Percentiles rank a stretch among this genome's conserved stretches.
Evolutionary conservation across 225 moss, liverwort and hornwort species (phyloP).

Genomic region (Thuidium tamariscinum): DNA sequence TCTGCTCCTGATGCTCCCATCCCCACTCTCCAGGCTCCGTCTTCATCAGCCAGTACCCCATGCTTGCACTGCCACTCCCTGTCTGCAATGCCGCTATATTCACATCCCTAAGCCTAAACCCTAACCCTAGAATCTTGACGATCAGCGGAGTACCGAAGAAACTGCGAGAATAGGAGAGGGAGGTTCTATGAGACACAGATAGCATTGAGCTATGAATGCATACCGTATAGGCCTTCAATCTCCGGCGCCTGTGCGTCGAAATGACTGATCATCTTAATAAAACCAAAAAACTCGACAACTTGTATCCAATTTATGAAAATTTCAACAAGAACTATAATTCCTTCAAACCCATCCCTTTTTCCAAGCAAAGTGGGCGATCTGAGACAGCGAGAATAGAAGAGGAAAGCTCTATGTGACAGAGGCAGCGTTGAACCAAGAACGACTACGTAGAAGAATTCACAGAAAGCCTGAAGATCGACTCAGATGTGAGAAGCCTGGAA

Average conservation of each 20-base stretch:
- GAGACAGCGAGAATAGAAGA: neutral
- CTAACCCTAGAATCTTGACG: neutral
- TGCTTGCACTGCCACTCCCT: neutral
- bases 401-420: neutral
- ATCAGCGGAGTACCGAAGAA: neutral
- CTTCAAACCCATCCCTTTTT: neutral
- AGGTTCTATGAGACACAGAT: neutral
- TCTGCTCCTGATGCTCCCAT: slow-evolving; percentile 67
- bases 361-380: neutral
- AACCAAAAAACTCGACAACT: neutral
- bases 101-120: neutral
- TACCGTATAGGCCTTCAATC: neutral
- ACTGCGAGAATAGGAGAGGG: neutral
- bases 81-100: neutral
- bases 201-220: neutral
- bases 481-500: neutral
- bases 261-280: neutral
- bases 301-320: neutral
- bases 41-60: slow-evolving; percentile 73
- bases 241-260: neutral
- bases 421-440: neutral
- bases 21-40: slow-evolving; percentile 81
- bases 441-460: neutral
- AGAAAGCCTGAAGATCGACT: neutral
- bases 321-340: neutral